Base-by-base conservation (phyloP, 306 rosid species). In the Cicer yamashitae region DNA sequence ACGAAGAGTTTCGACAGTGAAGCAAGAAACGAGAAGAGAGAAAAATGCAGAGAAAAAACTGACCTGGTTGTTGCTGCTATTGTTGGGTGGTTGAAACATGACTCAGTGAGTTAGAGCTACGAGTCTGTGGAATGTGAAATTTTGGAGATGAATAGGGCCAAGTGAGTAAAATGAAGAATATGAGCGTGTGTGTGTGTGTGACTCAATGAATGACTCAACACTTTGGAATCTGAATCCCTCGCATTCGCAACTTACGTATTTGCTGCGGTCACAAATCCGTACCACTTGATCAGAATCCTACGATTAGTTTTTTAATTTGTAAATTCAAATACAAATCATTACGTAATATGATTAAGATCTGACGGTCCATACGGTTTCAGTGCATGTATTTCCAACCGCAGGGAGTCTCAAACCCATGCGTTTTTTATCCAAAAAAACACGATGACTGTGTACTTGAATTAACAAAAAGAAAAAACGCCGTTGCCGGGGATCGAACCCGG, bases 51-150 rank as follows among this genome's bases (percentile, higher is more conserved):
- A 6, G 52, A 39, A 12, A 22, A 22, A 43, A 69, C 60, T 48
- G 45, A 87, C 96, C 93, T 79, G 86, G 77, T 81, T 72, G 81
- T 15, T 80, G 73, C 7, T 70, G 67, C 18, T n/a, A 14, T 14
- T 20, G 50, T 12, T 7, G 11, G 81, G 68, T 20, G 88, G 82
- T 47, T 73, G 96, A 77, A 79, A 84, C 93, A 87, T 89, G 52
- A 39, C 58, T 54, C 63, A 14, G 72, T 6, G 70, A 53, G 20
- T 67, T 58, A 67, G 48, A 37, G 14, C 30, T n/a, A 10, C 44
- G 70, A 59, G 59, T 75, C 2, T 15, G 53, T 12, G 71, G 65
- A 70, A 59, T 22, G 57, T 44, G 70, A 37, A 73, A 41, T 17
- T 73, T 51, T 6, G 40, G 56, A 41, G 9, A 41, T 8, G 47